Percentiles rank a stretch among this genome's conserved stretches.
Evolutionary conservation across 768 basidiomycete species (phyloP).

Genomic region (Lepiota venenata): DNA sequence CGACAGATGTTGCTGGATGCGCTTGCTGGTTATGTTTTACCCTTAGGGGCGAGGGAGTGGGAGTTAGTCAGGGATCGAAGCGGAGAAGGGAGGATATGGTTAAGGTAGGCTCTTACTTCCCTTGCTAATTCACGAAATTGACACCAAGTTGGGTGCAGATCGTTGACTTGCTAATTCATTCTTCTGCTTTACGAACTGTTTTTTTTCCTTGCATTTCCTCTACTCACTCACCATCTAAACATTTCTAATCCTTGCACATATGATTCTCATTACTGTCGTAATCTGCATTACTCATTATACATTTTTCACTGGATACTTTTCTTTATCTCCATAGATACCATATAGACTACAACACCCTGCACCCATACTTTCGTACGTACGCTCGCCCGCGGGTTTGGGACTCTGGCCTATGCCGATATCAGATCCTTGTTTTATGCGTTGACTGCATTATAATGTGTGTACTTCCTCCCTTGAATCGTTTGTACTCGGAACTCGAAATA

Average conservation of each 20-base stretch:
- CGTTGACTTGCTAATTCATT: constrained; percentile 14
- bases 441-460: not conserved
- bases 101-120: constrained; percentile 42
- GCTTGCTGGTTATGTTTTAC: constrained; percentile 23
- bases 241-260: too few relatives aligned
- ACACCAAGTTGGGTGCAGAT: constrained; percentile 6
- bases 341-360: not conserved
- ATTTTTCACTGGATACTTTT: not conserved
- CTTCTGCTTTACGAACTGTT: not conserved
- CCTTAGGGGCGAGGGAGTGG: constrained; percentile 37
- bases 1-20: constrained; percentile 54
- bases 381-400: not conserved
- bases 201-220: too few relatives aligned
- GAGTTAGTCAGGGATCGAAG: constrained; percentile 64
- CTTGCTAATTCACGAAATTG: not conserved
- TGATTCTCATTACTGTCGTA: too few relatives aligned
- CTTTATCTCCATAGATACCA: not conserved
- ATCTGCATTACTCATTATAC: too few relatives aligned
- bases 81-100: constrained; percentile 56
- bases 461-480: too few relatives aligned
- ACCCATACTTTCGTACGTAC: not conserved
- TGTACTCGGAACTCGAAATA: too few relatives aligned
- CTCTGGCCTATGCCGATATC: not conserved
- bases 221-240: too few relatives aligned
- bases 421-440: not conserved